These are phyloP conservation scores for Trypanosoma vivax DNA, from an alignment of 208 protist species.

Conservation along the genomic window DNA sequence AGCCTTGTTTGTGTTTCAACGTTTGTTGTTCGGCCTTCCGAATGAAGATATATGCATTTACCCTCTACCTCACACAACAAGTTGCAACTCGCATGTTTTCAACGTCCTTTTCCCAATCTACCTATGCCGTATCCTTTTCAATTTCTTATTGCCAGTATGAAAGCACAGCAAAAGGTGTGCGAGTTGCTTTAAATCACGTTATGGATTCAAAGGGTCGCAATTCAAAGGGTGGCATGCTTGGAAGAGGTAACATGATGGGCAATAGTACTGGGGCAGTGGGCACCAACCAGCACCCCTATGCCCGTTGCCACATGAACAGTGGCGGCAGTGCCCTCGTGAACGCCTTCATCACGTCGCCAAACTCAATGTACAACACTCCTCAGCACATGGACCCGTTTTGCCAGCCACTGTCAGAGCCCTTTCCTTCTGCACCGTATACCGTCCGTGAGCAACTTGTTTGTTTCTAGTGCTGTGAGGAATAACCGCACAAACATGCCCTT, in stretches of 20 bases:
- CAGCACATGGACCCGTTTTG: constrained; percentile 65
- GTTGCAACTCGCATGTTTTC: no score
- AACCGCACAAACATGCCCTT: constrained; percentile 49
- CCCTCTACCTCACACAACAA: no score
- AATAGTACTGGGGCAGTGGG: not conserved
- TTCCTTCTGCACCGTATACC: constrained; percentile 79
- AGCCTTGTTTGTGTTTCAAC: no score
- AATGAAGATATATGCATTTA: no score
- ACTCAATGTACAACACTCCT: constrained; percentile 48
- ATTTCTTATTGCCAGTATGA: constrained; percentile 9
- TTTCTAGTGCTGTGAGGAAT: constrained; percentile 56
- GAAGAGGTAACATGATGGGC: constrained; percentile 10
- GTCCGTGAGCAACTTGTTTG: constrained; percentile 62
- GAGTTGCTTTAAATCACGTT: not conserved
- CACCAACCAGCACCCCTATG: constrained; percentile 14
- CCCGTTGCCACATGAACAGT: constrained; percentile 15
- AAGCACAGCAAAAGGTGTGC: not conserved
- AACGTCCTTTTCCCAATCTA: no score
- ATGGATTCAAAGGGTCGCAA: constrained; percentile 24
- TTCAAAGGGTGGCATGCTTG: constrained; percentile 11
- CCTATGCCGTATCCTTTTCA: no score
- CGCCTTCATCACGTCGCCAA: constrained; percentile 14
- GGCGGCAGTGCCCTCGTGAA: constrained; percentile 5
- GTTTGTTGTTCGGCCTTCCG: no score
- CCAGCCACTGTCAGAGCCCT: constrained; percentile 49